Conservation (phyloP, 164 flowering plant species). For the Hamamelis virginiana region DNA sequence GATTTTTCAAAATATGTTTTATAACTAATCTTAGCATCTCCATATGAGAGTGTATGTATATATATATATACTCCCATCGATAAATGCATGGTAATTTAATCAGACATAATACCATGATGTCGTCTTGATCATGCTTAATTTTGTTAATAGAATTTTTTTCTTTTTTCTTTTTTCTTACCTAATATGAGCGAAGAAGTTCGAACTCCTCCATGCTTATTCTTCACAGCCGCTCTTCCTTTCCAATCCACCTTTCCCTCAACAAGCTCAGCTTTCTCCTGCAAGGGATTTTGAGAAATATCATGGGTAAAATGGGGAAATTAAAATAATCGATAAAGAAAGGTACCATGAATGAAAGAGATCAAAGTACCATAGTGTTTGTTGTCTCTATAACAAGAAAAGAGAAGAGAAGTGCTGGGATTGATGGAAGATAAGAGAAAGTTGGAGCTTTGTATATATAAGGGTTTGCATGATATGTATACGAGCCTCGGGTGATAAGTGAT, state of each 20-base stretch:
- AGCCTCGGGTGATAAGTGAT: neutral
- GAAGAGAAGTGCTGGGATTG: neutral
- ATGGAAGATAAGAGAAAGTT: neutral
- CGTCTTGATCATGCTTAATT: no score
- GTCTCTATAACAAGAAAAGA: neutral
- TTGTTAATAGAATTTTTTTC: no score
- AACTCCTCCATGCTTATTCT: conserved; percentile 59
- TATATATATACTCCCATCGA: no score
- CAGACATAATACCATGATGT: no score
- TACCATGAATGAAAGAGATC: neutral
- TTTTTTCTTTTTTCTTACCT: conserved; percentile 41
- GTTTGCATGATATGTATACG: neutral
- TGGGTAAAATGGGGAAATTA: neutral
- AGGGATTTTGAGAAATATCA: neutral
- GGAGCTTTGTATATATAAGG: neutral
- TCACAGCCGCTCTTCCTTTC: conserved; percentile 62
- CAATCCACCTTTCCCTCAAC: conserved; percentile 76
- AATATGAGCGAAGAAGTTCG: conserved; percentile 38
- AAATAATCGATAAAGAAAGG: neutral
- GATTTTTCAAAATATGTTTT: no score
- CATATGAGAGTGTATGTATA: no score
- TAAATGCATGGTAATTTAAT: no score
- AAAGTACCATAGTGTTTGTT: neutral
- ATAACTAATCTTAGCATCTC: no score
- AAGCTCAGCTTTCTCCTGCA: conserved; percentile 43